phyloP scores from a whole-genome alignment of 1,284 basidiomycete species.

The Leccinum insolens region DNA sequence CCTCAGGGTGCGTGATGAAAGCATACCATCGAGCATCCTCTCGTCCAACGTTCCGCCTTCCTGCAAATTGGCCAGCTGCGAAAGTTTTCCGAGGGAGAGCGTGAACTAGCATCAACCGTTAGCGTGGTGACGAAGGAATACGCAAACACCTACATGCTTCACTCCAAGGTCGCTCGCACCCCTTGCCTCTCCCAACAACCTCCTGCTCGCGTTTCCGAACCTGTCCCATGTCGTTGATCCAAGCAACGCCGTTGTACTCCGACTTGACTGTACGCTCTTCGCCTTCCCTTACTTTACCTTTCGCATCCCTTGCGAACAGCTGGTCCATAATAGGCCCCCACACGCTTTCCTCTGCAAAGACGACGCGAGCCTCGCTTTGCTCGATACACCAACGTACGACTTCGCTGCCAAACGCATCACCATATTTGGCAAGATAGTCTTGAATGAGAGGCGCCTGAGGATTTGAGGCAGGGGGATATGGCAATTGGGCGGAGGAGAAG shows the following conservation, averaged over 20 bases:
- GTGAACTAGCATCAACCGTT: constrained; percentile 62
- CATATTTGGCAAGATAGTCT: constrained; percentile 80
- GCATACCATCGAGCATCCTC: constrained; percentile 55
- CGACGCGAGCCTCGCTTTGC: constrained; percentile 53
- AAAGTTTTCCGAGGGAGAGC: constrained; percentile 90
- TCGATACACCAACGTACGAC: constrained; percentile 89
- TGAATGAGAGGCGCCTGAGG: constrained; percentile 63
- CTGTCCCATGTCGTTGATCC: constrained; percentile 87
- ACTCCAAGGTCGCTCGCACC: constrained; percentile 61
- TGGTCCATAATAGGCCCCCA: constrained; percentile 61
- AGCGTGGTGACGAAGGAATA: neutral
- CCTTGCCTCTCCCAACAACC: constrained; percentile 66
- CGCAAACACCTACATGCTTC: constrained; percentile 63
- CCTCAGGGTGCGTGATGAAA: neutral
- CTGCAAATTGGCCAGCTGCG: constrained; percentile 76
- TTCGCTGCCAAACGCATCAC: constrained; percentile 84
- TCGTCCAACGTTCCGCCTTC: constrained; percentile 51
- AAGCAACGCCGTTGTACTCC: constrained; percentile 64
- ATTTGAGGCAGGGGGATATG: constrained; percentile 67
- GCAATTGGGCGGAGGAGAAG: constrained; percentile 72
- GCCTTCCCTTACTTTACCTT: constrained; percentile 32
- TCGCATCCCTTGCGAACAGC: constrained; percentile 59
- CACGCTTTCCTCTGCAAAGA: constrained; percentile 34
- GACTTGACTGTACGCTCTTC: constrained; percentile 11
- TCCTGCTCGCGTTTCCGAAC: constrained; percentile 66